phyloP scores from a whole-genome alignment of 352 stramenopile genomes.

The Globisporangium radiosum region DNA sequence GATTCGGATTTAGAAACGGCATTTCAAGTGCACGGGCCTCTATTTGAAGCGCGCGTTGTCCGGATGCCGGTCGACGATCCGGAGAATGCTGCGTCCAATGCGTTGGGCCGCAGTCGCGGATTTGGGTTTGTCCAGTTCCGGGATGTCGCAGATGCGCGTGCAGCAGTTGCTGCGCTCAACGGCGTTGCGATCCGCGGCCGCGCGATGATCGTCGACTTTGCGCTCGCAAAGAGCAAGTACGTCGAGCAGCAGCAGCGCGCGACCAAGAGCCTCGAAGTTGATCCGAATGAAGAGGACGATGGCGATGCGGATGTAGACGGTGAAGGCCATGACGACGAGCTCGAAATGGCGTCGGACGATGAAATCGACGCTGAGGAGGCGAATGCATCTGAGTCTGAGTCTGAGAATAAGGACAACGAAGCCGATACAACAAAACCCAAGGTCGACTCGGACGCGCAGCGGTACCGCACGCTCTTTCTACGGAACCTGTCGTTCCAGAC shows the following conservation, averaged over 20 bases:
- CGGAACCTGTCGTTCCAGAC: constrained; percentile 84
- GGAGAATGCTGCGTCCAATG: constrained; percentile 20
- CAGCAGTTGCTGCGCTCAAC: constrained; percentile 69
- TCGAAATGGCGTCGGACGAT: constrained; percentile 46
- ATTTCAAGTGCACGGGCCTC: constrained; percentile 52
- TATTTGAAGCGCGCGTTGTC: constrained; percentile 72
- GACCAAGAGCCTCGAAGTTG: constrained; percentile 19
- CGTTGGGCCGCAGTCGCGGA: constrained; percentile 58
- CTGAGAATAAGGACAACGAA: constrained; percentile 18
- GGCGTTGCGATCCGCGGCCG: constrained; percentile 73
- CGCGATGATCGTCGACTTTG: constrained; percentile 85
- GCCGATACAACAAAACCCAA: constrained; percentile 30
- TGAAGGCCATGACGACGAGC: constrained; percentile 28
- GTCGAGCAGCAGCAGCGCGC: constrained; percentile 55
- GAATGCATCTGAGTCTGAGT: constrained; percentile 19
- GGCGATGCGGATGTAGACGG: constrained; percentile 41
- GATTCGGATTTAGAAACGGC: constrained; percentile 67
- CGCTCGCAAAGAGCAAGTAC: constrained; percentile 75
- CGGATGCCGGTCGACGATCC: constrained; percentile 60
- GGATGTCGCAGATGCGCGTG: constrained; percentile 48
- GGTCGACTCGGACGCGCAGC: constrained; percentile 69
- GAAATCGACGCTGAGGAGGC: constrained; percentile 27
- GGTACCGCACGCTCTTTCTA: constrained; percentile 77
- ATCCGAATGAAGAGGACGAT: constrained; percentile 24
- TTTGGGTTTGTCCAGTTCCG: constrained; percentile 84